Conservation (phyloP, 208 protist species). For the Crithidia fasciculata region DNA sequence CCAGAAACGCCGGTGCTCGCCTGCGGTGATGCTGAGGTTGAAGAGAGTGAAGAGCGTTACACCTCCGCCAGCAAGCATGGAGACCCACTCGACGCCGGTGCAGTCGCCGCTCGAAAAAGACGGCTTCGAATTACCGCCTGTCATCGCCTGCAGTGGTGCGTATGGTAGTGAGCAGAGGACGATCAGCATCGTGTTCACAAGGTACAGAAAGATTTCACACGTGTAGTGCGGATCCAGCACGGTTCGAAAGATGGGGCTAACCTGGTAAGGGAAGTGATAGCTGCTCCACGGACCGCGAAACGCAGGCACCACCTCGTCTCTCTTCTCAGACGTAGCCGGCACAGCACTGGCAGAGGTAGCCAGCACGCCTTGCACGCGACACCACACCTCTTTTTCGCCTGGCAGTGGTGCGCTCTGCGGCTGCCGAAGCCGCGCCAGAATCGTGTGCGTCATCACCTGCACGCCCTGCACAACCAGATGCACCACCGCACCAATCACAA, state of each 20-base stretch:
- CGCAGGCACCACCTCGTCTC: background rate
- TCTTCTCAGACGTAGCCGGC: background rate
- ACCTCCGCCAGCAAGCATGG: constrained; percentile 19
- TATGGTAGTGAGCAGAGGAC: constrained; percentile 23
- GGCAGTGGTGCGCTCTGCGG: background rate
- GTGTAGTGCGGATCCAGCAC: constrained; percentile 81
- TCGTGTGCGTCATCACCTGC: constrained; percentile 61
- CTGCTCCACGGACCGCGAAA: constrained; percentile 19
- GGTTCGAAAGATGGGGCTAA: constrained; percentile 40
- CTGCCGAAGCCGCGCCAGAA: constrained; percentile 44
- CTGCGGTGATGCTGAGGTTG: constrained; percentile 75
- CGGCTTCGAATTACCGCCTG: background rate
- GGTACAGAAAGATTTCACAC: constrained; percentile 78
- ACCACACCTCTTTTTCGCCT: constrained; percentile 19
- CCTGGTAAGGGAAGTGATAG: constrained; percentile 31
- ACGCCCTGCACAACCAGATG: constrained; percentile 58
- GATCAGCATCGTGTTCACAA: constrained; percentile 36
- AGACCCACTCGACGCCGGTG: background rate
- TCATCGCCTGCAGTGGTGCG: background rate
- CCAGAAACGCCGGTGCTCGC: constrained; percentile 80
- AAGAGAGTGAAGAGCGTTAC: constrained; percentile 61
- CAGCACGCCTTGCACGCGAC: constrained; percentile 2
- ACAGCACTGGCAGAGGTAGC: background rate
- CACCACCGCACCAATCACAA: constrained; percentile 9
- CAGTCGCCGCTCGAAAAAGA: background rate